Conservation (phyloP, 192 early-diverging fungal species). For the Chytriomyces sp. region DNA sequence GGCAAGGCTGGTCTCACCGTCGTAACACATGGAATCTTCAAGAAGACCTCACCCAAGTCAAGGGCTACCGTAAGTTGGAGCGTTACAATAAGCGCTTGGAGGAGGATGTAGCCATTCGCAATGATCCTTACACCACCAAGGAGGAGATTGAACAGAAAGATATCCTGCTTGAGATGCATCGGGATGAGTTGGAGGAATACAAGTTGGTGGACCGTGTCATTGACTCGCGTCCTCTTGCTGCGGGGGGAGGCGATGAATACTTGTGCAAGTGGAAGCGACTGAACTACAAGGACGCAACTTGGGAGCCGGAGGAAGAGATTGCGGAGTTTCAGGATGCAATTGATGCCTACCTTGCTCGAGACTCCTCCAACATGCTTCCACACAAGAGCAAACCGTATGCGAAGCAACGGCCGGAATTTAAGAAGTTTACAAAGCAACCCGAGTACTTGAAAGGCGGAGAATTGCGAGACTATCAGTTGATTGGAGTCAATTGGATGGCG, state of each 20-base stretch:
- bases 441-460: slow-evolving; percentile 81
- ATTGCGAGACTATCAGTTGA: slow-evolving; percentile 93
- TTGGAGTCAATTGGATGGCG: slow-evolving; percentile 97
- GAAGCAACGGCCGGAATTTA: slow-evolving; percentile 75
- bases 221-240: slow-evolving; percentile 54
- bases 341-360: slow-evolving; percentile 80
- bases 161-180: slow-evolving; percentile 78
- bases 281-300: slow-evolving; percentile 86
- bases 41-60: slow-evolving; percentile 65
- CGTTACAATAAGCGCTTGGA: slow-evolving; percentile 69
- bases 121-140: slow-evolving; percentile 69
- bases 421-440: slow-evolving; percentile 76
- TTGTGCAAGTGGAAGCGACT: slow-evolving; percentile 91
- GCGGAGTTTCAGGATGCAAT: slow-evolving; percentile 79
- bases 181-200: slow-evolving; percentile 82
- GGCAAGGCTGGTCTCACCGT: slow-evolving; percentile 87
- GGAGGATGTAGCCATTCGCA: slow-evolving; percentile 58
- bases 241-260: slow-evolving; percentile 72
- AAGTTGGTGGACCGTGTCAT: slow-evolving; percentile 88
- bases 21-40: slow-evolving; percentile 89
- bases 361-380: slow-evolving; percentile 73
- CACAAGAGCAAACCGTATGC: slow-evolving; percentile 58
- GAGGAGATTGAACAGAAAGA: slow-evolving; percentile 91
- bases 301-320: slow-evolving; percentile 79
- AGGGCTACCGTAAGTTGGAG: slow-evolving; percentile 60